A percentile compares a stretch with the other conserved stretches of the same genome.
phyloP scores from a whole-genome alignment of 495 filamentous ascomycete genomes.

The Talaromyces ruber region DNA sequence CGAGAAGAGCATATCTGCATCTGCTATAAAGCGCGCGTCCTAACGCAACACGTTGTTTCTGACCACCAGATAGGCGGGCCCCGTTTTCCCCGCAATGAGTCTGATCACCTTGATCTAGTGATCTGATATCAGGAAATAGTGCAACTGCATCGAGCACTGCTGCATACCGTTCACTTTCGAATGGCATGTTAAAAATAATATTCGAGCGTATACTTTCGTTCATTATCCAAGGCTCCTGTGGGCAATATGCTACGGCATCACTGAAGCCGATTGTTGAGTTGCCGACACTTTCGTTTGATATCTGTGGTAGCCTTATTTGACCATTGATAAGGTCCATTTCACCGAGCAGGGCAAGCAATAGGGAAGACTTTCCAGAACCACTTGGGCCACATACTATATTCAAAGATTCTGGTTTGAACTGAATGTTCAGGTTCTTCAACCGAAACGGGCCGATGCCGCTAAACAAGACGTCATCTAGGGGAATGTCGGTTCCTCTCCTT shows the following conservation, averaged over 20 bases:
- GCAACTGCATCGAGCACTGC: slow-evolving; percentile 48
- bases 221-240: slow-evolving; percentile 60
- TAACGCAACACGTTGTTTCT: slow-evolving; percentile 51
- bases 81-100: slow-evolving; percentile 83
- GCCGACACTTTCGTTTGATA: not conserved
- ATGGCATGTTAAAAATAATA: slow-evolving; percentile 49
- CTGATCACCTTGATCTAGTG: slow-evolving; percentile 71
- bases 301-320: slow-evolving; percentile 32
- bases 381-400: slow-evolving; percentile 47
- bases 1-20: slow-evolving; percentile 47
- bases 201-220: slow-evolving; percentile 61
- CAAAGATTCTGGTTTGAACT: slow-evolving; percentile 56
- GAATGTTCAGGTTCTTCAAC: slow-evolving; percentile 24
- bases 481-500: not conserved
- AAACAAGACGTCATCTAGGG: not conserved
- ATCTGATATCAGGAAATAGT: slow-evolving; percentile 69
- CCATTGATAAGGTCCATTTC: slow-evolving; percentile 43
- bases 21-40: not conserved
- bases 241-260: slow-evolving; percentile 41
- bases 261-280: not conserved
- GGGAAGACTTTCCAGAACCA: slow-evolving; percentile 52
- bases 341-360: slow-evolving; percentile 52
- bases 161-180: slow-evolving; percentile 33
- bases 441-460: not conserved
- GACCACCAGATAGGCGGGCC: slow-evolving; percentile 75